phyloP scores from a whole-genome alignment of 2,329 filamentous ascomycete species.

The Hypoxylon sp. region DNA sequence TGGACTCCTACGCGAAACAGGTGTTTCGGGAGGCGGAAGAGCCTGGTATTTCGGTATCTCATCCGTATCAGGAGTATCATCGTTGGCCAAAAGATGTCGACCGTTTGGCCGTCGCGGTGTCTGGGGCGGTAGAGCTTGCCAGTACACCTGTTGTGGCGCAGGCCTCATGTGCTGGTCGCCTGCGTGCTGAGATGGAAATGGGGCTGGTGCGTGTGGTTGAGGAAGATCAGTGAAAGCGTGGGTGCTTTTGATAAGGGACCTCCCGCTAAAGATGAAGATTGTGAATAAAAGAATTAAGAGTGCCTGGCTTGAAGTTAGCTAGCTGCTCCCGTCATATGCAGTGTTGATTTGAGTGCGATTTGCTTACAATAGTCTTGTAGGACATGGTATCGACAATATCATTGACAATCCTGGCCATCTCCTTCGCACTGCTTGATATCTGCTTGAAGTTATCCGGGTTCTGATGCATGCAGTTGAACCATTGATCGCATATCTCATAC shows the following conservation, averaged over 20 bases:
- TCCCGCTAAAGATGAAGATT: slow-evolving; percentile 53
- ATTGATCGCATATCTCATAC: slow-evolving; percentile 79
- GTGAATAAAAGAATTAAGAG: slow-evolving; percentile 50
- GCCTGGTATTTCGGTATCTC: slow-evolving; percentile 60
- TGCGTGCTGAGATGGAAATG: slow-evolving; percentile 42
- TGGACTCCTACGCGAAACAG: slow-evolving; percentile 56
- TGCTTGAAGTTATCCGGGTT: slow-evolving; percentile 84
- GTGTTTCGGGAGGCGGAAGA: slow-evolving; percentile 58
- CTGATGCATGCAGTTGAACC: slow-evolving; percentile 89
- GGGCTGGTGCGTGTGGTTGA: slow-evolving; percentile 42
- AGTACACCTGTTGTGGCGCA: slow-evolving; percentile 50
- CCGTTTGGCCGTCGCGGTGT: slow-evolving; percentile 49
- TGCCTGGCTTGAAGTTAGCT: slow-evolving; percentile 46
- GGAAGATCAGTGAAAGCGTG: slow-evolving; percentile 46
- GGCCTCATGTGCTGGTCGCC: slow-evolving; percentile 41
- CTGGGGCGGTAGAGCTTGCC: slow-evolving; percentile 51
- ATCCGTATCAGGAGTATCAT: slow-evolving; percentile 64
- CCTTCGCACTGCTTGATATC: slow-evolving; percentile 86
- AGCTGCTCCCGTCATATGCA: neutral
- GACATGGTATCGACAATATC: slow-evolving; percentile 92
- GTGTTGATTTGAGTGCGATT: too few species aligned
- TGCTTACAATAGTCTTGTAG: slow-evolving; percentile 77
- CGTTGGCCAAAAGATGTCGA: slow-evolving; percentile 45
- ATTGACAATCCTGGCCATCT: slow-evolving; percentile 93
- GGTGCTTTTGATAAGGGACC: slow-evolving; percentile 51